Percentiles rank a stretch among this genome's conserved stretches.
These are phyloP conservation scores for Yamadazyma triangularis DNA, from an alignment of 1,139 yeast genomes.

Conservation along the genomic window DNA sequence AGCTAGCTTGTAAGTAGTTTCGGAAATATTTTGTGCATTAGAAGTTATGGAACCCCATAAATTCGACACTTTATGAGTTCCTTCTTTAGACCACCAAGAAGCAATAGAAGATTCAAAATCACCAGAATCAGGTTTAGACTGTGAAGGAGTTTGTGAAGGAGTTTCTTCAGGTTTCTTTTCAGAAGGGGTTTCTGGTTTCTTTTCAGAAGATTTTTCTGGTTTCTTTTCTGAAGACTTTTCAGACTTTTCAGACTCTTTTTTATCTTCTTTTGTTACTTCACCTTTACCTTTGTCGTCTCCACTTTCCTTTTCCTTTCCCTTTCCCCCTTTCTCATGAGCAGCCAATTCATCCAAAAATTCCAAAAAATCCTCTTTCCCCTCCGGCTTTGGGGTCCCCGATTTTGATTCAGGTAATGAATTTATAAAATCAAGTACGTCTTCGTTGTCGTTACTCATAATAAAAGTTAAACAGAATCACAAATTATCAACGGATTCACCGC, in stretches of 20 bases:
- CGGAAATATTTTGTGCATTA: conserved; percentile 39
- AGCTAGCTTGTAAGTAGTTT: conserved; percentile 42
- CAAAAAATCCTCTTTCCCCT: conserved; percentile 65
- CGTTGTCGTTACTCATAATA: conserved; percentile 24
- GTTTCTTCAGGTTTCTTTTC: too few species aligned
- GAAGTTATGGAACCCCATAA: conserved; percentile 58
- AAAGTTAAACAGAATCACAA: too few species aligned
- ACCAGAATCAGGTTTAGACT: too few species aligned
- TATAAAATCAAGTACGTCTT: conserved; percentile 85
- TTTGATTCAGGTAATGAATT: conserved; percentile 79
- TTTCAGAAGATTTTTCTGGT: not conserved
- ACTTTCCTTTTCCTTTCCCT: conserved; percentile 5
- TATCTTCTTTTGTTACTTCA: not conserved
- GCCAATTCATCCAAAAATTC: conserved; percentile 85
- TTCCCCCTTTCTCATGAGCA: conserved; percentile 36
- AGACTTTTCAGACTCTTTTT: not conserved
- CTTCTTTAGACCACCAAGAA: conserved; percentile 81
- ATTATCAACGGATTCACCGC: too few species aligned
- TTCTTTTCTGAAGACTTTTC: not conserved
- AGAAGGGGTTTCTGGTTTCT: too few species aligned
- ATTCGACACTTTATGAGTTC: conserved; percentile 68
- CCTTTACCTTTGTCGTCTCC: conserved; percentile 4
- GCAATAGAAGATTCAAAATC: too few species aligned
- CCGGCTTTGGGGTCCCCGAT: conserved; percentile 32
- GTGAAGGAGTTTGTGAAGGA: too few species aligned